These are phyloP conservation scores for Tricholoma furcatifolium DNA, from an alignment of 768 basidiomycete species.

Conservation along the genomic window DNA sequence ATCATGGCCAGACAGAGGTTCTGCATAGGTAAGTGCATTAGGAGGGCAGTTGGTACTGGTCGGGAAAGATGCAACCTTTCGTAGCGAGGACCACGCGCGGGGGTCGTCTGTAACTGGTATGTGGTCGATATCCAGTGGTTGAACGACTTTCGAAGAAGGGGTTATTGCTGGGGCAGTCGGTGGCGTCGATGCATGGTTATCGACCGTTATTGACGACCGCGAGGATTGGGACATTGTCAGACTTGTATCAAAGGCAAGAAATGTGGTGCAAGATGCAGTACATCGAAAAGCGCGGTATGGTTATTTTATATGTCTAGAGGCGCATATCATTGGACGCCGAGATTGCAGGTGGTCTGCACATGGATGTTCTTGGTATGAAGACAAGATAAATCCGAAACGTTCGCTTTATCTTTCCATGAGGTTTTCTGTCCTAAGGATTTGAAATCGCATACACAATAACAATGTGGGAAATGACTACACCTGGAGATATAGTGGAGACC, in stretches of 20 bases:
- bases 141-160: not conserved
- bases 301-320: constrained; percentile 11
- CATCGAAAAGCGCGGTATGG: not conserved
- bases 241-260: not conserved
- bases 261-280: not conserved
- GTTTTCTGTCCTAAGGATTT: no score
- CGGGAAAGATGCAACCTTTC: constrained; percentile 42
- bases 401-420: no score
- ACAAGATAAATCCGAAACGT: no score
- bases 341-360: no score
- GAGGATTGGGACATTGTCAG: constrained; percentile 7
- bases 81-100: constrained; percentile 50
- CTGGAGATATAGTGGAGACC: no score
- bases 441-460: no score
- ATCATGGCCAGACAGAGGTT: constrained; percentile 46
- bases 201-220: constrained; percentile 8
- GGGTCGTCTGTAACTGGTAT: constrained; percentile 60
- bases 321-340: not conserved
- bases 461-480: no score
- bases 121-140: constrained; percentile 50
- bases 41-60: not conserved
- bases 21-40: constrained; percentile 20
- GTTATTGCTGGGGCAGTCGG: not conserved
- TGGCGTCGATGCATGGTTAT: no score
- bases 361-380: no score